phyloP scores from a whole-genome alignment of 257 asterid species.

The Craterostigma plantagineum region DNA sequence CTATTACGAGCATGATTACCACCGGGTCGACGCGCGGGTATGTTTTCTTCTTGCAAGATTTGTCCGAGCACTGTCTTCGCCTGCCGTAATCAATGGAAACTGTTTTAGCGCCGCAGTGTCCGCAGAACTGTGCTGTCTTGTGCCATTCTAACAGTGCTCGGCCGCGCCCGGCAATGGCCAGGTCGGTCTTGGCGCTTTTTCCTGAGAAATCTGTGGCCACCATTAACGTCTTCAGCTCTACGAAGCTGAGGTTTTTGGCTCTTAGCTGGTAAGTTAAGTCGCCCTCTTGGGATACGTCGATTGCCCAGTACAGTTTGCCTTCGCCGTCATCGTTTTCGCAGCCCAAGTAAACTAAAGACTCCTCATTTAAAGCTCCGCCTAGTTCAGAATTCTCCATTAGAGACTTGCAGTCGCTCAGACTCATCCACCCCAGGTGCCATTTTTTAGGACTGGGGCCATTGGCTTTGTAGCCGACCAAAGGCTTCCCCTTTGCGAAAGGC shows the following conservation, averaged over 20 bases:
- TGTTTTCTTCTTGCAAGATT: constrained; percentile 55
- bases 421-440: constrained; percentile 78
- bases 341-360: constrained; percentile 68
- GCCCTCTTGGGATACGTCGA: constrained; percentile 66
- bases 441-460: constrained; percentile 17
- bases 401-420: constrained; percentile 44
- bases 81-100: constrained; percentile 78
- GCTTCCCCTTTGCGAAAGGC: constrained; percentile 81
- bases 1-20: constrained; percentile 89
- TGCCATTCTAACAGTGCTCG: constrained; percentile 95
- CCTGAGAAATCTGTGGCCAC: constrained; percentile 96
- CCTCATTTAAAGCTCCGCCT: constrained; percentile 28
- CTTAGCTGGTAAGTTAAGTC: constrained; percentile 46
- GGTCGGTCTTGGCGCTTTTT: constrained; percentile 65
- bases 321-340: too few relatives aligned
- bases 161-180: constrained; percentile 88
- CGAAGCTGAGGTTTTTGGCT: constrained; percentile 44
- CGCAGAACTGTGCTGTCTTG: constrained; percentile 60
- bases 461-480: constrained; percentile 40
- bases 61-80: constrained; percentile 64
- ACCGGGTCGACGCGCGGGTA: constrained; percentile 99
- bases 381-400: constrained; percentile 47
- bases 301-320: constrained; percentile 77
- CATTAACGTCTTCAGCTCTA: constrained; percentile 91
- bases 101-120: constrained; percentile 52